Evolutionary conservation across 164 flowering plant genomes (phyloP).

Genomic region (Brasenia schreberi): DNA sequence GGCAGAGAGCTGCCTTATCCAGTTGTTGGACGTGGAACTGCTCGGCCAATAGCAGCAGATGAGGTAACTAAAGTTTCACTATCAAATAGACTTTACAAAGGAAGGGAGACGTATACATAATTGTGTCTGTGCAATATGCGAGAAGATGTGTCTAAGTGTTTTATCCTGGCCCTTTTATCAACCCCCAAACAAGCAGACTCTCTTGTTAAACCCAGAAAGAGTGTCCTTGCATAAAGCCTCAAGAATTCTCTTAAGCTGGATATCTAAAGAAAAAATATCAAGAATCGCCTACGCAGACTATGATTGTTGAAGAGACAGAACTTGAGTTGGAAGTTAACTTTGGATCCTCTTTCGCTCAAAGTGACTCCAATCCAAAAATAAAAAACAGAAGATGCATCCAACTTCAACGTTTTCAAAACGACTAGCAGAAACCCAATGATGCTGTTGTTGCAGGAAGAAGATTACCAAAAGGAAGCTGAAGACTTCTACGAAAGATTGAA

Average conservation of each 20-base stretch:
- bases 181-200: too few species aligned
- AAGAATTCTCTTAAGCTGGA: too few species aligned
- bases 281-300: too few species aligned
- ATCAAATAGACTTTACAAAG: not conserved
- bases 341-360: not conserved
- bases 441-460: constrained; percentile 22
- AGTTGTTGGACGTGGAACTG: not conserved
- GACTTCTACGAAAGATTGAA: constrained; percentile 32
- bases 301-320: not conserved
- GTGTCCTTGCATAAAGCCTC: too few species aligned
- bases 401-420: not conserved
- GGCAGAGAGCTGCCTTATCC: not conserved
- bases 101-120: not conserved
- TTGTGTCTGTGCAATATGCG: not conserved
- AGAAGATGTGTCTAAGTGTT: not conserved
- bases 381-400: not conserved
- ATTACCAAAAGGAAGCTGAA: constrained; percentile 17
- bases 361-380: not conserved
- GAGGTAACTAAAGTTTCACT: not conserved
- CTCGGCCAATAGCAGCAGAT: not conserved
- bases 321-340: not conserved
- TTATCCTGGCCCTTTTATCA: not conserved
- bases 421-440: not conserved
- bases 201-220: too few species aligned
- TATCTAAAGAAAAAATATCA: too few species aligned